These are phyloP conservation scores for Helichrysum umbraculigerum DNA, from an alignment of 129 eudicot genomes.

Conservation along the genomic window DNA sequence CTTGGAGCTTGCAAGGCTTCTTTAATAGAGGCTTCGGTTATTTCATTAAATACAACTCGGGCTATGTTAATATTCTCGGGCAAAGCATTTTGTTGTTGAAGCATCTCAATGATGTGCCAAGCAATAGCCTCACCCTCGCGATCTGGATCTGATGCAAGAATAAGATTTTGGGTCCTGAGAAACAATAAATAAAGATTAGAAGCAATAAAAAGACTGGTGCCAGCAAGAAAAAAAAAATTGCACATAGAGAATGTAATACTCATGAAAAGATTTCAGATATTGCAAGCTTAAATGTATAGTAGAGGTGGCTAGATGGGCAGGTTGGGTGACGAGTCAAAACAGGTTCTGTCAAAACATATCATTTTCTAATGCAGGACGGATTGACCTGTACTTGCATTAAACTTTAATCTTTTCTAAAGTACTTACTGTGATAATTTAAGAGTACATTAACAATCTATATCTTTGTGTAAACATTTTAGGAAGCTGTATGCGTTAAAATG, in stretches of 20 bases:
- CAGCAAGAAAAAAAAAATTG: neutral
- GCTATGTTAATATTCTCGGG: conserved; percentile 63
- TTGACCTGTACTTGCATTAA: no score
- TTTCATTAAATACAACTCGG: conserved; percentile 85
- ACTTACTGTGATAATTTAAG: no score
- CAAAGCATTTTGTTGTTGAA: conserved; percentile 82
- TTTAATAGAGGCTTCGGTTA: conserved; percentile 88
- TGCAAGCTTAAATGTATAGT: neutral
- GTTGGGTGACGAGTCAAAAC: neutral
- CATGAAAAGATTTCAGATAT: neutral
- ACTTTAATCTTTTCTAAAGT: no score
- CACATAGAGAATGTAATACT: neutral
- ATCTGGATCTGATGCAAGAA: conserved; percentile 98
- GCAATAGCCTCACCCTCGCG: conserved; percentile 99
- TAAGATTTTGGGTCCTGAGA: conserved; percentile 82
- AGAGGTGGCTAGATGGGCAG: neutral
- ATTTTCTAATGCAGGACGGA: no score
- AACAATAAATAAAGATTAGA: conserved; percentile 20
- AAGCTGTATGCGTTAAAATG: neutral
- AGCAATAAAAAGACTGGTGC: conserved; percentile 7
- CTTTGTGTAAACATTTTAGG: no score
- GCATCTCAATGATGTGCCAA: conserved; percentile 96
- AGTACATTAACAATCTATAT: no score
- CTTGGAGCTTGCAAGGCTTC: conserved; percentile 79
- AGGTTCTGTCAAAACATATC: no score